Evolutionary conservation across 2,329 filamentous ascomycete genomes (phyloP).

Genomic region (Phaeosphaeria sp.): DNA sequence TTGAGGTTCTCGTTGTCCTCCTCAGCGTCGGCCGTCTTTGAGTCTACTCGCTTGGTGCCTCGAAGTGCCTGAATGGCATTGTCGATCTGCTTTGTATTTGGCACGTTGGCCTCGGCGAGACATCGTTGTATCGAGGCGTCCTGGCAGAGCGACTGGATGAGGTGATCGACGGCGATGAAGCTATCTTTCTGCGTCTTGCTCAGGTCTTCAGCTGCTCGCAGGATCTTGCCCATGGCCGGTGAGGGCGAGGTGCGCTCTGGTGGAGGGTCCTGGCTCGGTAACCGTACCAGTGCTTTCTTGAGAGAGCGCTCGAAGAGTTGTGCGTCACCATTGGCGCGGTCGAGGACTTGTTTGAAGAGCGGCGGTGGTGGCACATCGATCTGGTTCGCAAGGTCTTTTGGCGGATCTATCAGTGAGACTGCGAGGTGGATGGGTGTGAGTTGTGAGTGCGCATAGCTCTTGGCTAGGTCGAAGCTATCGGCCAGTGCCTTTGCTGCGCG

Average conservation of each 20-base stretch:
- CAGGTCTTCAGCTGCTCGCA: constrained; percentile 84
- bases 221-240: constrained; percentile 79
- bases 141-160: constrained; percentile 85
- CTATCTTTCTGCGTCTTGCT: constrained; percentile 98
- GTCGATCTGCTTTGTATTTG: constrained; percentile 88
- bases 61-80: constrained; percentile 90
- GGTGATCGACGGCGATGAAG: constrained; percentile 92
- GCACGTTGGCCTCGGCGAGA: constrained; percentile 86
- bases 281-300: constrained; percentile 88
- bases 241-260: constrained; percentile 87
- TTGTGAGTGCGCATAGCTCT: constrained; percentile 90
- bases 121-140: constrained; percentile 75
- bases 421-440: constrained; percentile 90
- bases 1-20: constrained; percentile 92
- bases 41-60: constrained; percentile 91
- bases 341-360: constrained; percentile 94
- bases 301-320: constrained; percentile 87
- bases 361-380: constrained; percentile 67
- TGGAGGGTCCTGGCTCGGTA: constrained; percentile 93
- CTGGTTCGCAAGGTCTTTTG: constrained; percentile 73
- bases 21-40: constrained; percentile 92
- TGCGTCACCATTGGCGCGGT: constrained; percentile 90
- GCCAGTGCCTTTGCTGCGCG: constrained; percentile 87
- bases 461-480: constrained; percentile 85
- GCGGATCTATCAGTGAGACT: constrained; percentile 78